phyloP scores from a whole-genome alignment of 441 rosid species.

The Eruca vesicaria region DNA sequence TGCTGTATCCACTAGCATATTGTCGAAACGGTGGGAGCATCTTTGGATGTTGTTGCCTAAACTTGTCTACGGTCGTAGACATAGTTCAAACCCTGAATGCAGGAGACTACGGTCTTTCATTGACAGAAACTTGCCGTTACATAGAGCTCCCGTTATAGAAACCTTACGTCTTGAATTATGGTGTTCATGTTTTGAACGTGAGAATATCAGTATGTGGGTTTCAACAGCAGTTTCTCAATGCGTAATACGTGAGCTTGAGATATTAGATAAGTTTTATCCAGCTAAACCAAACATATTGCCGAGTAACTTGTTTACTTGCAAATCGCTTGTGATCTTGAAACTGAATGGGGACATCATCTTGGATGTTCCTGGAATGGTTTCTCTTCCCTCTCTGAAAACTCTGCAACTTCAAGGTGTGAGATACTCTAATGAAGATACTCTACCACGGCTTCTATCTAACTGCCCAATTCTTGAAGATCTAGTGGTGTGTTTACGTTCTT shows the following conservation, averaged over 20 bases:
- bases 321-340: background rate
- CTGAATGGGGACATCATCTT: background rate
- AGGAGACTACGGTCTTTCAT: no score
- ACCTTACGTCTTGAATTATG: background rate
- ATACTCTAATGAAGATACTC: background rate
- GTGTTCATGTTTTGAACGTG: background rate
- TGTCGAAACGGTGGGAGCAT: no score
- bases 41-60: no score
- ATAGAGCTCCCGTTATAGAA: no score
- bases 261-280: background rate
- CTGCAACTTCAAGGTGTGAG: background rate
- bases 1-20: no score
- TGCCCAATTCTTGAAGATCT: background rate
- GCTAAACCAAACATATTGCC: no score
- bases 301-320: no score
- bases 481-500: no score
- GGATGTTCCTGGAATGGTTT: background rate
- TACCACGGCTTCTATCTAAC: background rate
- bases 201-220: background rate
- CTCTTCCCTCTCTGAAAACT: background rate
- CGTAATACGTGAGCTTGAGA: background rate
- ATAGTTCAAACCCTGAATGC: no score
- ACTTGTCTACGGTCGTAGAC: no score
- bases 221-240: no score
- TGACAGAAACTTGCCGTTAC: background rate